A percentile compares a stretch with the other conserved stretches of the same genome.
phyloP scores from a whole-genome alignment of 768 basidiomycete species.

The Phaeolepiota aurea region DNA sequence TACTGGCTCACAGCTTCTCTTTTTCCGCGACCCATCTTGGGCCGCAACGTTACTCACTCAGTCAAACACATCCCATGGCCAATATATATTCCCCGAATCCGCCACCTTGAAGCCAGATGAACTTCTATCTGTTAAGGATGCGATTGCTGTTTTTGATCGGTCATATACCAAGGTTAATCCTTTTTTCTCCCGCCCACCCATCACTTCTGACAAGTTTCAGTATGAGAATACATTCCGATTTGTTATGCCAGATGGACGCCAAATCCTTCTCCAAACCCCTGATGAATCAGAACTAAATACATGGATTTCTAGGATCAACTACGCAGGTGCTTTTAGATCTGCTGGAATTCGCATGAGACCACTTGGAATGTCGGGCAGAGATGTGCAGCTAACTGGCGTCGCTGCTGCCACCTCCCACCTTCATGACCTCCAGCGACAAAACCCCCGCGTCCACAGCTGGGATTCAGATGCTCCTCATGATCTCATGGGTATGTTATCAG shows the following conservation, averaged over 20 bases:
- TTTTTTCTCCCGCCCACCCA: not conserved
- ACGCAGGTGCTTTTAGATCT: slow-evolving; percentile 87
- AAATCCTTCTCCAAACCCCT: slow-evolving; percentile 70
- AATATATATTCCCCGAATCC: slow-evolving; percentile 27
- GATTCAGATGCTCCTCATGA: slow-evolving; percentile 31
- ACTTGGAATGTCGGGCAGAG: slow-evolving; percentile 55
- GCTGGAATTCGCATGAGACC: slow-evolving; percentile 77
- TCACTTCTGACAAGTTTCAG: slow-evolving; percentile 21
- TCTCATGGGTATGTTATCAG: slow-evolving; percentile 32
- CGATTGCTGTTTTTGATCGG: slow-evolving; percentile 74
- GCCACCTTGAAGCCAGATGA: slow-evolving; percentile 74
- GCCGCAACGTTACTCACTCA: slow-evolving; percentile 30
- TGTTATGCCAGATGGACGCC: slow-evolving; percentile 66
- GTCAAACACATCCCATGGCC: slow-evolving; percentile 15
- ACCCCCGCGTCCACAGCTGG: slow-evolving; percentile 27
- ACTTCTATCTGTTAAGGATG: slow-evolving; percentile 65
- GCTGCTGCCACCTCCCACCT: slow-evolving; percentile 84
- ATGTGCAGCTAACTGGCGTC: slow-evolving; percentile 71
- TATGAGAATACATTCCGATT: slow-evolving; percentile 72
- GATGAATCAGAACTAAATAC: slow-evolving; percentile 70
- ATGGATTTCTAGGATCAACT: slow-evolving; percentile 92
- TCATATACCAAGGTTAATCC: slow-evolving; percentile 64
- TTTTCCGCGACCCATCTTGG: slow-evolving; percentile 73
- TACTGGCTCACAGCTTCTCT: slow-evolving; percentile 84
- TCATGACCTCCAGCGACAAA: slow-evolving; percentile 44